Evolutionary conservation across 257 asterid species (phyloP).

Genomic region (Nicotiana sylvestris): DNA sequence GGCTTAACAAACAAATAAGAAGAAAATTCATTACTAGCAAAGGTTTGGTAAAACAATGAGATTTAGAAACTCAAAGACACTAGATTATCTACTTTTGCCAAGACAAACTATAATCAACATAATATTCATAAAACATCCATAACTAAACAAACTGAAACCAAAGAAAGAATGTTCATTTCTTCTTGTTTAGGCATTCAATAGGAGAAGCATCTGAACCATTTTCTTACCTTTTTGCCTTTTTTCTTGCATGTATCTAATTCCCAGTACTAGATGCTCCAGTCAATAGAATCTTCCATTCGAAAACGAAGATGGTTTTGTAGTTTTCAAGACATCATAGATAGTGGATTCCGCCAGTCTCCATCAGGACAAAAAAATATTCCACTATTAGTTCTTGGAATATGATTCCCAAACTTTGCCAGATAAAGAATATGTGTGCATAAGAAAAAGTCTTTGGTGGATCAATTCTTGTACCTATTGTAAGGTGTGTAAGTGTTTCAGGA

Average conservation of each 20-base stretch:
- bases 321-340: conserved; percentile 50
- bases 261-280: conserved; percentile 49
- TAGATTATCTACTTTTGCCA: neutral
- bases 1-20: neutral
- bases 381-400: conserved; percentile 57
- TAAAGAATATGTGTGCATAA: conserved; percentile 42
- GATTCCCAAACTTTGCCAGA: conserved; percentile 62
- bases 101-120: neutral
- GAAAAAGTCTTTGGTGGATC: conserved; percentile 50
- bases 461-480: conserved; percentile 67
- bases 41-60: neutral
- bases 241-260: conserved; percentile 35
- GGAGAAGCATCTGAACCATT: conserved; percentile 37
- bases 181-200: conserved; percentile 26
- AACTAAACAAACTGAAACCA: conserved; percentile 7
- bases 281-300: conserved; percentile 58
- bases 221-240: conserved; percentile 11
- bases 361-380: conserved; percentile 36
- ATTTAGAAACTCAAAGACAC: neutral
- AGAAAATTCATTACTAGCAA: neutral
- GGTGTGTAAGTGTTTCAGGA: conserved; percentile 47
- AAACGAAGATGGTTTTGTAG: conserved; percentile 30
- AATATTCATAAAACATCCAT: neutral
- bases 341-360: conserved; percentile 67
- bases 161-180: conserved; percentile 21